Conservation (phyloP, 257 asterid species). For the Salvia hispanica region DNA sequence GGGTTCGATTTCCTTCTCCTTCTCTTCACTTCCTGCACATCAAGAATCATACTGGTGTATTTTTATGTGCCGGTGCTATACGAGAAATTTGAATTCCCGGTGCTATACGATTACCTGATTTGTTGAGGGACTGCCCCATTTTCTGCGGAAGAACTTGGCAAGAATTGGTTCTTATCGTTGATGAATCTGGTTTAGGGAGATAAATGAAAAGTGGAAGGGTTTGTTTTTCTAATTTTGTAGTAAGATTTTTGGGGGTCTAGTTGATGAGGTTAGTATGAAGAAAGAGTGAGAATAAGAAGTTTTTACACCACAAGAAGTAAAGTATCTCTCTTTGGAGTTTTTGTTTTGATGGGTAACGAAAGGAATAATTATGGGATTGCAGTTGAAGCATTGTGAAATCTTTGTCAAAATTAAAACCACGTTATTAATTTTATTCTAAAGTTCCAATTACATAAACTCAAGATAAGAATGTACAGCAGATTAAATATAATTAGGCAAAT, state of each 20-base stretch:
- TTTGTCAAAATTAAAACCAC: not conserved
- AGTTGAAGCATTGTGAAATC: not conserved
- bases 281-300: not conserved
- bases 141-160: conserved; percentile 2
- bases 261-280: conserved; percentile 19
- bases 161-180: not conserved
- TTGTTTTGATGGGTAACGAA: conserved; percentile 3
- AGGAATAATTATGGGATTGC: conserved; percentile 9
- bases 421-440: not conserved
- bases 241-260: not conserved
- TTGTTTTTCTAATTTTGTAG: no score
- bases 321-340: conserved; percentile 12
- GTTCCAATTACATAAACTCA: no score
- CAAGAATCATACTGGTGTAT: not conserved
- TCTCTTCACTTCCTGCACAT: conserved; percentile 51
- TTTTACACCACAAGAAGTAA: conserved; percentile 26
- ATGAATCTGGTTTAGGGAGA: not conserved
- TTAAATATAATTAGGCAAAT: no score
- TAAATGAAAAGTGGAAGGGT: not conserved
- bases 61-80: no score
- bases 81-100: not conserved
- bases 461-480: no score
- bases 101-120: conserved; percentile 40
- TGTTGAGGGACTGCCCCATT: conserved; percentile 58
- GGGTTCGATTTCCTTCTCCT: conserved; percentile 47